Base-by-base conservation (phyloP, 768 basidiomycete genomes). In the Phallus indusiatus region DNA sequence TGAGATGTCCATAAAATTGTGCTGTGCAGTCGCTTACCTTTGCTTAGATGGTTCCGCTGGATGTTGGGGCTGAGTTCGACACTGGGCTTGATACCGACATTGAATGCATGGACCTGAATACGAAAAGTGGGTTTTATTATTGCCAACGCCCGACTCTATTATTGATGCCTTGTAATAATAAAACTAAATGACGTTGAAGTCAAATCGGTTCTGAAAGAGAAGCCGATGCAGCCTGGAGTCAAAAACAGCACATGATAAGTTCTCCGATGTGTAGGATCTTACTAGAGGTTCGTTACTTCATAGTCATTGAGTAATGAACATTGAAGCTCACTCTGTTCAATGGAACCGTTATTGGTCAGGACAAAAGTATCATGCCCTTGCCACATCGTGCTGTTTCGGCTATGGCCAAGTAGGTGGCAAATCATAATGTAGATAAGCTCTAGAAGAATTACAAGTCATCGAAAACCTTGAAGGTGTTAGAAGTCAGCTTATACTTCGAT, bases 311-410 rank as follows among this genome's bases (percentile, higher is more conserved):
- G 2, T 5, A 28, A 24, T 18, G 5, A 10, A 47, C 20, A 4
- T 53, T 34, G 47, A 66, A 70, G 67, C 21, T 69, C 70, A 54
- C 68, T 69, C 33, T 14, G 35, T 11, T 4, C 18, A 2, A 34
- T 89, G 88, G 88, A 90, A 72, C 90, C 90, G 1, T 93, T 93
- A 63, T 77, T 76, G 20, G 84, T 82, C 37, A 91, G 96, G 56
- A n/a, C n/a, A n/a, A 75, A 97, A 96, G 72, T 98, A 98, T 69
- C 95, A 98, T 67, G 94, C 95, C 0, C n/a, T n/a, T n/a, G n/a
- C n/a, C n/a, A n/a, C n/a, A n/a, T n/a, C n/a, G n/a, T n/a, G n/a
- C n/a, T n/a, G n/a, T n/a, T n/a, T n/a, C n/a, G n/a, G n/a, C n/a
- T n/a, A n/a, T n/a, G n/a, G n/a, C n/a, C n/a, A n/a, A n/a, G n/a